Evolutionary conservation across 108 stramenopile species (phyloP), one percentile per base, ranked within the genome.

Genomic region (Epithemia pelagica): DNA sequence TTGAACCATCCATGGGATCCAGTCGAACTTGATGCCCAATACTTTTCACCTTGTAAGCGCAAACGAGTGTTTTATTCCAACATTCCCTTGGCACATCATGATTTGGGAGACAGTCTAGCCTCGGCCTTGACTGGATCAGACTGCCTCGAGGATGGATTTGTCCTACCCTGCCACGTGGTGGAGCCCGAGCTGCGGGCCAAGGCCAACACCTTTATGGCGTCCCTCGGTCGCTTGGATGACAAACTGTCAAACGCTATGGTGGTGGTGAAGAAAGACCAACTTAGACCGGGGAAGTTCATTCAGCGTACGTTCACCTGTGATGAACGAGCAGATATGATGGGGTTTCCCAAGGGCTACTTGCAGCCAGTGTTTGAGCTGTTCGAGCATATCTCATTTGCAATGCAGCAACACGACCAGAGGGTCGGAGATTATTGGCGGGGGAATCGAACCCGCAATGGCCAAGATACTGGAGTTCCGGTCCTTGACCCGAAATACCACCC

Each of bases 261-360:
- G 5, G 37, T 46, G 5, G 37, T 46, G 10, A 46, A 46, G 37
- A 30, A 5, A 29, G 55, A 64, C 18, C 26, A 63, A 24, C 30
- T 30, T 21, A 61, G 72, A 32, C 69, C 69, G 77, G 32, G 23
- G 21, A 33, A 61, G 25, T 61, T 65, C 59, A 73, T 61, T 1
- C 22, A 56, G 28, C 64, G 71, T 10, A 51, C 64, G 19, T 67
- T 67, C 3, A 56, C 54, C 54, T 66, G 65, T 0, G 8, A n/a
- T 3, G 74, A 75, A 32, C 37, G 79, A 31, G 79, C 75, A 55
- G 29, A 52, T 26, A 32, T 75, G 53, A 72, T 79, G 74, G 78
- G 78, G 21, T 79, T 66, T 46, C 66, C 70, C 18, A 28, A 51
- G 19, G 74, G 74, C 0, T 79, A 79, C 33, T 53, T 79, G 26